Evolutionary conservation across 2,329 filamentous ascomycete species (phyloP), one percentile per base, ranked within the genome.

Genomic region (Penicillium psychrosexuale): DNA sequence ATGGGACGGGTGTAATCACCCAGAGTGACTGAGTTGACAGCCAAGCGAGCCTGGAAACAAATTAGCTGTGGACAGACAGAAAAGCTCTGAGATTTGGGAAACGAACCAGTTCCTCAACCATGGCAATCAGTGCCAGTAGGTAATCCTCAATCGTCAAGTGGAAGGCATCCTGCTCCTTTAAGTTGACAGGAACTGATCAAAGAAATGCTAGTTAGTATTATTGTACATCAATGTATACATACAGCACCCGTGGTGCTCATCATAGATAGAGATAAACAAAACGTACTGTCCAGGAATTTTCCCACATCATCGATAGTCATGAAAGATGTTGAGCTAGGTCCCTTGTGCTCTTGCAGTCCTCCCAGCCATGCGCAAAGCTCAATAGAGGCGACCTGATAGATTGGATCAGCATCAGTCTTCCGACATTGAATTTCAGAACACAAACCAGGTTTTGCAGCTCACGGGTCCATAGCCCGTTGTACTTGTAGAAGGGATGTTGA

Each of bases 71-170:
- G n/a, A 17, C 9, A 37, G 34, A 30, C 34, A 47, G 30, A 43
- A 19, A 8, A 24, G 8, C 13, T 9, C 12, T 11, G 3, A 13
- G 24, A 27, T 13, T 31, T 12, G 33, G 44, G 37, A 30, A 39
- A 62, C 76, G 39, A 73, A 84, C 82, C 66, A 99, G 83, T 77
- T 99, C 94, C 68, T 96, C 91, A 37, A 94, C 89, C 56, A 97
- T 84, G 57, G 87, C 85, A 55, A 94, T 93, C 56, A 97, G 81
- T 13, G 91, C 87, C 56, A 95, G 86, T 24, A 99, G 86, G 74
- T 99, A 99, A 76, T 99, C 94, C 75, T 99, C 94, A 66, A 97
- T 93, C 40, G 91, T 95, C 66, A 99, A 81, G 73, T 99, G 94
- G 81, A 99, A 99, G 47, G 86, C 84, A 71, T 97, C 93, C 58